Conservation (phyloP, 768 basidiomycete species). For the Hericium alpestre region DNA sequence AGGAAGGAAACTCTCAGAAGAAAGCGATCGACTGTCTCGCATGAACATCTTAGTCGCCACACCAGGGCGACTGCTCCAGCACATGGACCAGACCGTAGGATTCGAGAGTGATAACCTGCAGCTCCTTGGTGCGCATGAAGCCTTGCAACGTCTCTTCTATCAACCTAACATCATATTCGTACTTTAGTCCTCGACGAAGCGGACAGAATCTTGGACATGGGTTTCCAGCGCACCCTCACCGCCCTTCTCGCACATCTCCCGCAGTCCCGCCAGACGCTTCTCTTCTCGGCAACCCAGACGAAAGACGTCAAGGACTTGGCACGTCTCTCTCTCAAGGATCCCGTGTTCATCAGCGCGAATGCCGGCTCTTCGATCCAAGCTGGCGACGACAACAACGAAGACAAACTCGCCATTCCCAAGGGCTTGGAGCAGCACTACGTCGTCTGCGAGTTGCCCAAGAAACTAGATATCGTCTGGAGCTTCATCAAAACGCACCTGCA, state of each 20-base stretch:
- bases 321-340: constrained; percentile 78
- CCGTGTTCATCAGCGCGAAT: constrained; percentile 60
- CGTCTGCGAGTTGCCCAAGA: constrained; percentile 72
- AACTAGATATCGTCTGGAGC: constrained; percentile 85
- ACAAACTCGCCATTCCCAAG: constrained; percentile 48
- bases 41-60: constrained; percentile 99
- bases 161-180: background rate
- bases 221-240: constrained; percentile 79
- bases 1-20: constrained; percentile 90
- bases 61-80: constrained; percentile 87
- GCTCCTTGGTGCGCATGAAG: constrained; percentile 55
- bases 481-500: constrained; percentile 93
- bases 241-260: constrained; percentile 91
- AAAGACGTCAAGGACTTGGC: constrained; percentile 82
- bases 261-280: constrained; percentile 82
- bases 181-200: constrained; percentile 86
- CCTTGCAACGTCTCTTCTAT: background rate
- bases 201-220: constrained; percentile 94
- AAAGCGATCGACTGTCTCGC: constrained; percentile 72
- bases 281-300: constrained; percentile 96
- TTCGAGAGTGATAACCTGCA: constrained; percentile 91
- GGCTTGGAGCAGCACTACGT: constrained; percentile 85
- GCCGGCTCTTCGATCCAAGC: constrained; percentile 22
- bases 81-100: constrained; percentile 96
- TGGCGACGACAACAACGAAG: constrained; percentile 26